Percentiles rank a stretch among this genome's conserved stretches.
Conservation (phyloP, 352 stramenopile species). For the Phytophthora hibernalis region DNA sequence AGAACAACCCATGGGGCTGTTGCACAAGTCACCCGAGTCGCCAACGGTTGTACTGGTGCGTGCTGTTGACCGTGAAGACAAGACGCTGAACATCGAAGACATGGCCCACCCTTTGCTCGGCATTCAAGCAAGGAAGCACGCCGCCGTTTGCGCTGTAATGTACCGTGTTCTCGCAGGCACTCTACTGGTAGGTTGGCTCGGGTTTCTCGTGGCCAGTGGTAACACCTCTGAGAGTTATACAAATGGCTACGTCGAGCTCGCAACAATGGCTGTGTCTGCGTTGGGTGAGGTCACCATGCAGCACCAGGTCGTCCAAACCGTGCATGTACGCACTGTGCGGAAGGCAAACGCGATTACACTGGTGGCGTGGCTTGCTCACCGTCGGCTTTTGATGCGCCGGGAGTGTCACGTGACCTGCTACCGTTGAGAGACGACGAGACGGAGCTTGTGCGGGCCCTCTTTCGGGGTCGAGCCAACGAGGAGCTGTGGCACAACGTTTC, state of each 20-base stretch:
- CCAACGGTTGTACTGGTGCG: neutral
- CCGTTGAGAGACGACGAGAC: neutral
- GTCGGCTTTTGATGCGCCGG: neutral
- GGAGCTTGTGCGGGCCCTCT: neutral
- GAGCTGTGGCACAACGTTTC: neutral
- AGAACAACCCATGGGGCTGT: too few species aligned
- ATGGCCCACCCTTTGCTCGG: neutral
- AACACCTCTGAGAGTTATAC: neutral
- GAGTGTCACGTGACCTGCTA: neutral
- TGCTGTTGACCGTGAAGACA: neutral
- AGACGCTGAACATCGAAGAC: neutral
- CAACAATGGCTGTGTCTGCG: too few species aligned
- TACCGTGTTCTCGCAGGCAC: neutral
- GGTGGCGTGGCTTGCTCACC: neutral
- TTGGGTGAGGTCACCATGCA: too few species aligned
- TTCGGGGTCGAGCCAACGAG: neutral
- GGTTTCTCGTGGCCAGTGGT: neutral
- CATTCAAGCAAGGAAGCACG: neutral
- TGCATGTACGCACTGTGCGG: neutral
- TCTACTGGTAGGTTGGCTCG: neutral
- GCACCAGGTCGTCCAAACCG: neutral
- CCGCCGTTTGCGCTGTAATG: neutral
- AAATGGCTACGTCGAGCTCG: too few species aligned
- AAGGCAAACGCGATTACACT: neutral
- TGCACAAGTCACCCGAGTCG: neutral